Evolutionary conservation across 768 basidiomycete species (phyloP).

Genomic region (Scleroderma bovista): DNA sequence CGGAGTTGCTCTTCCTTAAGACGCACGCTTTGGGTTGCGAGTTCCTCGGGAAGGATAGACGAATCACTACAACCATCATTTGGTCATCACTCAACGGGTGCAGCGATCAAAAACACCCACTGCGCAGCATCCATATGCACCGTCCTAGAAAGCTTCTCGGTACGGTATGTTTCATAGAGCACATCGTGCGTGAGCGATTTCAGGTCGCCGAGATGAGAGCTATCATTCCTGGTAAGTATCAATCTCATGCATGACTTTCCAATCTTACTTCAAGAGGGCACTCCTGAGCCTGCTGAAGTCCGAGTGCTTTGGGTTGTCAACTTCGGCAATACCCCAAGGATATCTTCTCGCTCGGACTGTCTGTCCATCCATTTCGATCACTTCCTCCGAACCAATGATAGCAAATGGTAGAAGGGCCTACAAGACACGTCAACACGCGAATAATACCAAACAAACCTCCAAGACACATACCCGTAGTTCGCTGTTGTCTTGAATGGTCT

Average conservation of each 20-base stretch:
- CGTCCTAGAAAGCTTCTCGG: slow-evolving; percentile 91
- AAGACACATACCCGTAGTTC: slow-evolving; percentile 72
- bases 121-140: slow-evolving; percentile 77
- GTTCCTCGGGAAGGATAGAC: slow-evolving; percentile 91
- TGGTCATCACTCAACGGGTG: slow-evolving; percentile 18
- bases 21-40: slow-evolving; percentile 93
- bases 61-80: slow-evolving; percentile 50
- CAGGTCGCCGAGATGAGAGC: slow-evolving; percentile 91
- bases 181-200: slow-evolving; percentile 93
- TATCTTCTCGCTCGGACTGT: slow-evolving; percentile 90
- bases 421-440: slow-evolving; percentile 4
- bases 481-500: slow-evolving; percentile 95
- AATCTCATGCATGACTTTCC: not conserved
- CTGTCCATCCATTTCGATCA: slow-evolving; percentile 89
- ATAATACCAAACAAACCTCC: slow-evolving; percentile 1
- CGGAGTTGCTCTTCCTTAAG: slow-evolving; percentile 99
- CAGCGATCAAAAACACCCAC: slow-evolving; percentile 32
- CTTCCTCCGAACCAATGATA: slow-evolving; percentile 95
- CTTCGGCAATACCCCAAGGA: slow-evolving; percentile 98
- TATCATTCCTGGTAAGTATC: slow-evolving; percentile 26
- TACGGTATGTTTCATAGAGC: slow-evolving; percentile 95
- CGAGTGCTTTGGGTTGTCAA: slow-evolving; percentile 99
- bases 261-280: slow-evolving; percentile 78
- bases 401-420: slow-evolving; percentile 94
- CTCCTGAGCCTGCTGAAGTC: slow-evolving; percentile 93